These are phyloP conservation scores for Hanseniaspora singularis DNA, from an alignment of 805 yeast species.

Conservation along the genomic window DNA sequence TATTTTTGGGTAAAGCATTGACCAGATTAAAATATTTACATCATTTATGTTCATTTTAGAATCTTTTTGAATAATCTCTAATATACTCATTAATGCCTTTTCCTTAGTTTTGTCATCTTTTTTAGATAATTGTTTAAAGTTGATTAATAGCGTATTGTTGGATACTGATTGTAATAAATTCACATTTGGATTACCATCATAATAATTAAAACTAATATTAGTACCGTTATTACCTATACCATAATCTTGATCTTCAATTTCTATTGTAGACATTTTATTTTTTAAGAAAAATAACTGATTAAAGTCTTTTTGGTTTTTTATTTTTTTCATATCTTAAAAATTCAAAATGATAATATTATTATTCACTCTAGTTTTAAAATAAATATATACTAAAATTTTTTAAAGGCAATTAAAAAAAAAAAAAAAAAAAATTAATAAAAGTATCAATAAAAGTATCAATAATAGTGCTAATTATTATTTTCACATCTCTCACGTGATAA, in stretches of 20 bases:
- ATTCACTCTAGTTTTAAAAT: too few species aligned
- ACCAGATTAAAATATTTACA: constrained; percentile 49
- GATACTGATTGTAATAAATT: constrained; percentile 36
- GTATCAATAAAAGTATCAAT: too few species aligned
- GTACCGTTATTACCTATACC: constrained; percentile 34
- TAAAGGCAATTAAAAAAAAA: too few species aligned
- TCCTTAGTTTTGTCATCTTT: constrained; percentile 78
- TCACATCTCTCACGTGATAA: too few species aligned
- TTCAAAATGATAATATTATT: too few species aligned
- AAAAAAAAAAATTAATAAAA: too few species aligned
- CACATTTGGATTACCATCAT: constrained; percentile 69
- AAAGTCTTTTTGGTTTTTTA: not conserved
- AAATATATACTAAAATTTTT: too few species aligned
- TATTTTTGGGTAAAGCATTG: constrained; percentile 71
- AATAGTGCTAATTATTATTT: too few species aligned
- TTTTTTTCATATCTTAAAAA: not conserved
- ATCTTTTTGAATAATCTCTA: constrained; percentile 25
- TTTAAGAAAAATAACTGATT: not conserved
- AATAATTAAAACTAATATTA: constrained; percentile 58
- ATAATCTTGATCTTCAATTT: constrained; percentile 18
- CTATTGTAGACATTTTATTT: not conserved
- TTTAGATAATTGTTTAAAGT: constrained; percentile 67
- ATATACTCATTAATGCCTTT: constrained; percentile 53
- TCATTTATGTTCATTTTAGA: constrained; percentile 39
- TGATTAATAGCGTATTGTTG: constrained; percentile 35